Percentiles rank a stretch among this genome's conserved stretches.
Conservation (phyloP, 2,329 filamentous ascomycete species). For the Pestalotiopsis sp. region DNA sequence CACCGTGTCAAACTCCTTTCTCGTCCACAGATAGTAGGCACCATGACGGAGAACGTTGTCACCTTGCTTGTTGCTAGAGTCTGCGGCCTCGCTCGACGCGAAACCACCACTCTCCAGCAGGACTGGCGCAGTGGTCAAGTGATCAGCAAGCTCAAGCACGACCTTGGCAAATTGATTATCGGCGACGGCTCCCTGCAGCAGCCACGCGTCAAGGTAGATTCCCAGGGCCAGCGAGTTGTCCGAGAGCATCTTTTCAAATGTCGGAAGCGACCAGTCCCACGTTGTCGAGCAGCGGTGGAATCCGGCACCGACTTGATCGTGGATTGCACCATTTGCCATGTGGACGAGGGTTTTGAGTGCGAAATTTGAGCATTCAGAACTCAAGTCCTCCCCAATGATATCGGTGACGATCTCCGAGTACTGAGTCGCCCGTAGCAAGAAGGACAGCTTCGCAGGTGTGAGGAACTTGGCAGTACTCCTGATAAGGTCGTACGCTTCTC, state of each 20-base stretch:
- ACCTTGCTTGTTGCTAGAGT: constrained; percentile 74
- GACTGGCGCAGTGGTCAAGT: constrained; percentile 75
- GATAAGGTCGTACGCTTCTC: constrained; percentile 85
- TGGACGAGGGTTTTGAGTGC: constrained; percentile 77
- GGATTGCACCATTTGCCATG: constrained; percentile 62
- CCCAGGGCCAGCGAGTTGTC: constrained; percentile 87
- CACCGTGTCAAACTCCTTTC: constrained; percentile 80
- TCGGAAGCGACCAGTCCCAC: constrained; percentile 87
- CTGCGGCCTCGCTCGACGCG: constrained; percentile 86
- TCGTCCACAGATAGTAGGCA: constrained; percentile 92
- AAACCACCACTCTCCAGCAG: constrained; percentile 73
- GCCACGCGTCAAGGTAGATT: constrained; percentile 85
- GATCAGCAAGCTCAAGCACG: constrained; percentile 83
- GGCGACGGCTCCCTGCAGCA: constrained; percentile 51
- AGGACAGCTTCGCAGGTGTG: constrained; percentile 81
- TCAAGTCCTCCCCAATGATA: constrained; percentile 84
- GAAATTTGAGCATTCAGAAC: constrained; percentile 74
- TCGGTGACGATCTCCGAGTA: constrained; percentile 76
- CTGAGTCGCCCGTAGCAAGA: constrained; percentile 74
- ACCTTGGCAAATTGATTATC: constrained; percentile 75
- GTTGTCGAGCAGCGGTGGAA: constrained; percentile 84
- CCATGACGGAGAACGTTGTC: constrained; percentile 86
- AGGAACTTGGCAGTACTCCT: constrained; percentile 83
- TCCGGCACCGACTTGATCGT: constrained; percentile 59
- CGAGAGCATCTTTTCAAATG: constrained; percentile 96